Evolutionary conservation across 805 yeast species (phyloP).

Genomic region (Lachancea meyersii): DNA sequence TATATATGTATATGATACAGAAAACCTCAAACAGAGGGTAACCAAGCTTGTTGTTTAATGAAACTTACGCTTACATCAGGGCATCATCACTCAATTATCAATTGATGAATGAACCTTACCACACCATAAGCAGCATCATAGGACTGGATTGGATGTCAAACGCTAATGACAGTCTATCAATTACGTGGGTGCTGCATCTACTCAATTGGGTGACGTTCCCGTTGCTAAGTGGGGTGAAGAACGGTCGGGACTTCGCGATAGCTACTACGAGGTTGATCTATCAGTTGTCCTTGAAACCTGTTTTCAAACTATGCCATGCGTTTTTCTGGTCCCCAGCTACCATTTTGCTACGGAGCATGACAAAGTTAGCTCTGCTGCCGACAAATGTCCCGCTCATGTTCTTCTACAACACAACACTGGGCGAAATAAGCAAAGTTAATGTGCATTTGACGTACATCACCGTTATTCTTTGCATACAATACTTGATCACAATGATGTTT

Average conservation of each 20-base stretch:
- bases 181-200: background rate
- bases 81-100: background rate
- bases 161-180: background rate
- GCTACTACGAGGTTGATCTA: background rate
- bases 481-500: conserved; percentile 19
- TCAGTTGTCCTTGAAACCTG: conserved; percentile 3
- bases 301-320: background rate
- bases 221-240: no score
- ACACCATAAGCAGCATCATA: background rate
- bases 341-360: conserved; percentile 16
- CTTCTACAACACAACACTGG: conserved; percentile 21
- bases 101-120: no score
- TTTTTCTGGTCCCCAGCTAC: conserved; percentile 17
- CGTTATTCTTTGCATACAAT: conserved; percentile 20
- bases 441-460: conserved; percentile 12
- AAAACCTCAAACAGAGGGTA: no score
- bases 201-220: background rate
- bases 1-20: no score
- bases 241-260: background rate
- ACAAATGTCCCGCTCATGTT: conserved; percentile 24
- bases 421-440: conserved; percentile 15
- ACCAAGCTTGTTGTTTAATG: no score
- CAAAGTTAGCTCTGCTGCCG: conserved; percentile 20
- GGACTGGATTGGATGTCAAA: background rate
- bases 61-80: no score